Conservation (phyloP, 805 yeast species). For the Kuraishia cidri region DNA sequence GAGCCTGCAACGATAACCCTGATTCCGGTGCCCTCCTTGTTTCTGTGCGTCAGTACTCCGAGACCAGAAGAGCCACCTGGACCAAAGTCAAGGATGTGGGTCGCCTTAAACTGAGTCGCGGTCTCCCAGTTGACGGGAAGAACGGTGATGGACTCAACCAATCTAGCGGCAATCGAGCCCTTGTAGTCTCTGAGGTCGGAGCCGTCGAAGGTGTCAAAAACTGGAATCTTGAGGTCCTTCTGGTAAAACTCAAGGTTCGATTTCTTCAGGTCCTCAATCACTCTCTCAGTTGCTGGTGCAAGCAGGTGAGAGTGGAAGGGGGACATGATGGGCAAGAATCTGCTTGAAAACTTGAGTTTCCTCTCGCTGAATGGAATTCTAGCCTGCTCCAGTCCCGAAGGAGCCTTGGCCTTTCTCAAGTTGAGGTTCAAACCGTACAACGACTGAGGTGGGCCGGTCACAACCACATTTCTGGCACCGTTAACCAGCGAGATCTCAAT, state of each 20-base stretch:
- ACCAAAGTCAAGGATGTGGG: conserved; percentile 94
- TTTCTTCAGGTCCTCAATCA: conserved; percentile 54
- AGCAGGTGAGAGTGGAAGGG: conserved; percentile 95
- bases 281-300: conserved; percentile 57
- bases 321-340: conserved; percentile 90
- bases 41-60: conserved; percentile 93
- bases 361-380: conserved; percentile 92
- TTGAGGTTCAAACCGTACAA: conserved; percentile 90
- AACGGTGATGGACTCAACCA: conserved; percentile 76
- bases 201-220: conserved; percentile 85
- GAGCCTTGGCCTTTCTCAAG: conserved; percentile 90
- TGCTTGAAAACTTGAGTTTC: conserved; percentile 84
- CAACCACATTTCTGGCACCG: conserved; percentile 93
- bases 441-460: conserved; percentile 97
- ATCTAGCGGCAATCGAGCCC: conserved; percentile 56
- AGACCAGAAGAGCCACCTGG: conserved; percentile 98
- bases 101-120: conserved; percentile 73
- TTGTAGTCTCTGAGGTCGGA: conserved; percentile 52
- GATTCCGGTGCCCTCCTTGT: conserved; percentile 97
- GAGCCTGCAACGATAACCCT: conserved; percentile 93
- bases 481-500: conserved; percentile 85
- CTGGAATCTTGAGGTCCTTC: conserved; percentile 67
- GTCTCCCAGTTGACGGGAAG: conserved; percentile 92
- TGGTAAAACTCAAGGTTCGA: conserved; percentile 49
- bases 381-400: conserved; percentile 89